These are phyloP conservation scores for Suillus alpinus DNA, from an alignment of 768 basidiomycete genomes.

Conservation along the genomic window DNA sequence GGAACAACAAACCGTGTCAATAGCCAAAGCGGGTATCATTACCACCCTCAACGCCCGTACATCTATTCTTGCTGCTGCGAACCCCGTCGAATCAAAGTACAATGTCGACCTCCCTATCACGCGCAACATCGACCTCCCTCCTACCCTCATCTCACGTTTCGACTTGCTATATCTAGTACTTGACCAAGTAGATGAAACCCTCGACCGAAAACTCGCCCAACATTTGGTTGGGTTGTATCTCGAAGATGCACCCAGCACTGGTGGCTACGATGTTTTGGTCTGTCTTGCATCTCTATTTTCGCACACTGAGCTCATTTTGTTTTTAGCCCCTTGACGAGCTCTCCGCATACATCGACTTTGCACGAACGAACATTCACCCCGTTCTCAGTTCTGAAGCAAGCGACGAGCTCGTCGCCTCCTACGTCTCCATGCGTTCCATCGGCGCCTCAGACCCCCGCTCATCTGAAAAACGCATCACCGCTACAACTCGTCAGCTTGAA, in stretches of 20 bases:
- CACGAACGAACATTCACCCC: constrained; percentile 82
- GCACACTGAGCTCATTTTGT: constrained; percentile 6
- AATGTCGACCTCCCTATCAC: constrained; percentile 90
- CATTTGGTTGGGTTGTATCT: constrained; percentile 93
- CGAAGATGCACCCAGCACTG: constrained; percentile 77
- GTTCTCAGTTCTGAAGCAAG: constrained; percentile 83
- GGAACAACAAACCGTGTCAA: constrained; percentile 99
- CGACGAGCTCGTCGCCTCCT: constrained; percentile 79
- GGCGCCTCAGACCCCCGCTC: constrained; percentile 82
- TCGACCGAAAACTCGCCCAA: constrained; percentile 85
- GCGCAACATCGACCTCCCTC: constrained; percentile 94
- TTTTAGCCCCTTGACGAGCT: constrained; percentile 83
- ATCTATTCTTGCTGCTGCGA: constrained; percentile 95
- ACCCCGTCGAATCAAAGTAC: constrained; percentile 95
- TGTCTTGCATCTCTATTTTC: constrained; percentile 23
- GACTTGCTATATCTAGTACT: constrained; percentile 94
- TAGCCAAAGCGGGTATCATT: constrained; percentile 98
- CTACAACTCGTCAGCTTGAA: constrained; percentile 96
- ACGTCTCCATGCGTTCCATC: constrained; percentile 92
- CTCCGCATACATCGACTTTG: constrained; percentile 93
- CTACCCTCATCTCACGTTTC: constrained; percentile 96
- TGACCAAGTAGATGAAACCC: constrained; percentile 87
- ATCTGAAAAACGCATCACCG: constrained; percentile 92
- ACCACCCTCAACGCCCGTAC: constrained; percentile 98
- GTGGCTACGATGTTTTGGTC: constrained; percentile 73